Percentiles rank a stretch among this genome's conserved stretches.
These are phyloP conservation scores for Brettanomyces custersianus DNA, from an alignment of 805 yeast species.

Conservation along the genomic window DNA sequence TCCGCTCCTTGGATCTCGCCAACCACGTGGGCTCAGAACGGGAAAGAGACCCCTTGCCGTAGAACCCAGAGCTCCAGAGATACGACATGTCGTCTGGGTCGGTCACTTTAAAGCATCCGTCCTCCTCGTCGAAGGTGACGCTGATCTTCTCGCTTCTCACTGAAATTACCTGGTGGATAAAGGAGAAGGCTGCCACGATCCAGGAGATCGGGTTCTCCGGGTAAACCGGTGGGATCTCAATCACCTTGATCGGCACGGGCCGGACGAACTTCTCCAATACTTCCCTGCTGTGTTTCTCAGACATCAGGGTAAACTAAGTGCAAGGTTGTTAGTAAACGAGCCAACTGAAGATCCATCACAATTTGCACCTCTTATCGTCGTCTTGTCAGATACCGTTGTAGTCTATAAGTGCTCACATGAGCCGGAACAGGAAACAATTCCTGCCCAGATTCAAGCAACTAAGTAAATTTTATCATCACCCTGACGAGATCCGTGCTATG, in stretches of 20 bases:
- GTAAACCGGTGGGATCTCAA: slow-evolving; percentile 28
- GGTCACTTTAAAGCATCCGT: slow-evolving; percentile 29
- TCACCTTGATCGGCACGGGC: slow-evolving; percentile 34
- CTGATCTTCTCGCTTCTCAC: slow-evolving; percentile 1
- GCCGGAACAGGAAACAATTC: slow-evolving; percentile 15
- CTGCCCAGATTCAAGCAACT: slow-evolving; percentile 13
- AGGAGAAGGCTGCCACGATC: slow-evolving; percentile 25
- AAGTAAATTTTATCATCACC: slow-evolving; percentile 10
- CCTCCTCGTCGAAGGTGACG: slow-evolving; percentile 7
- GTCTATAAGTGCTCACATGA: slow-evolving; percentile 19
- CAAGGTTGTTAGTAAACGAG: background rate
- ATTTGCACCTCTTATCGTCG: no score
- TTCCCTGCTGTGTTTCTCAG: slow-evolving; percentile 3
- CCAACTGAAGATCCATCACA: background rate
- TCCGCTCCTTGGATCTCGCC: slow-evolving; percentile 49
- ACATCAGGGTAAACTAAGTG: background rate
- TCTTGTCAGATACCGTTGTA: slow-evolving; percentile 31
- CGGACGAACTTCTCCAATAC: slow-evolving; percentile 5
- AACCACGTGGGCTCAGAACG: slow-evolving; percentile 92
- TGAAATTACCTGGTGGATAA: slow-evolving; percentile 10
- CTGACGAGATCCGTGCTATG: no score
- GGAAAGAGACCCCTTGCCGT: slow-evolving; percentile 85
- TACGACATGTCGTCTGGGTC: slow-evolving; percentile 37
- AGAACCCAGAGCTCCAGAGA: slow-evolving; percentile 83
- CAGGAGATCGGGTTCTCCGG: slow-evolving; percentile 42